phyloP scores from a whole-genome alignment of 768 basidiomycete species.

The Lactifluus echinatus region DNA sequence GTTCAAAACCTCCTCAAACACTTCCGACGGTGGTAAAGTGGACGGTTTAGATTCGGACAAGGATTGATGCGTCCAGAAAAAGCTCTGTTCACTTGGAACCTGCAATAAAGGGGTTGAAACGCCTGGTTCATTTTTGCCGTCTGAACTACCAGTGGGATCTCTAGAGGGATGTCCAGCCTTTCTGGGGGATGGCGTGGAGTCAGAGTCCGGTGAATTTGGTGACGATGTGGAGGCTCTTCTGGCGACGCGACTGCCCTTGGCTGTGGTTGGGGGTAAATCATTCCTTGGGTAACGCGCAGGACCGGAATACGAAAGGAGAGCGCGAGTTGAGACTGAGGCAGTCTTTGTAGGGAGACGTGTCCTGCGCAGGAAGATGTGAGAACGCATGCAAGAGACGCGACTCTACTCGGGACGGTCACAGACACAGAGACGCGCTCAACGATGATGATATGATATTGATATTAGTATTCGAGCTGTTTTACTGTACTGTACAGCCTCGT shows the following conservation, averaged over 20 bases:
- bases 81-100: conserved; percentile 43
- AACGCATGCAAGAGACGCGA: conserved; percentile 29
- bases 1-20: conserved; percentile 67
- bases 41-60: conserved; percentile 27
- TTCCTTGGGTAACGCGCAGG: conserved; percentile 28
- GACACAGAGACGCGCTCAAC: no score
- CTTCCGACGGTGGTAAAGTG: conserved; percentile 59
- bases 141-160: conserved; percentile 14
- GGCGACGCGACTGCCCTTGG: conserved; percentile 21
- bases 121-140: conserved; percentile 20
- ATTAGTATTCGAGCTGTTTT: background rate
- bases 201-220: conserved; percentile 14
- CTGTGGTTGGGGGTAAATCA: conserved; percentile 19
- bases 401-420: no score
- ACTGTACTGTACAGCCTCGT: no score
- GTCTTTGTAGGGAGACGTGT: conserved; percentile 28
- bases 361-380: conserved; percentile 30
- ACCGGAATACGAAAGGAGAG: conserved; percentile 26
- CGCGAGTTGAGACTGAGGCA: conserved; percentile 23
- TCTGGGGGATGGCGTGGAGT: conserved; percentile 14
- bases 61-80: conserved; percentile 55
- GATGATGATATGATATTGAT: background rate
- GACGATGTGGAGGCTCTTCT: conserved; percentile 32
- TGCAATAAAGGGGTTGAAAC: conserved; percentile 31
- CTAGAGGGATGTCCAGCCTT: background rate